Percentiles rank a stretch among this genome's conserved stretches.
Conservation (phyloP, 1,284 basidiomycete species). For the Rhodotorula sp. region DNA sequence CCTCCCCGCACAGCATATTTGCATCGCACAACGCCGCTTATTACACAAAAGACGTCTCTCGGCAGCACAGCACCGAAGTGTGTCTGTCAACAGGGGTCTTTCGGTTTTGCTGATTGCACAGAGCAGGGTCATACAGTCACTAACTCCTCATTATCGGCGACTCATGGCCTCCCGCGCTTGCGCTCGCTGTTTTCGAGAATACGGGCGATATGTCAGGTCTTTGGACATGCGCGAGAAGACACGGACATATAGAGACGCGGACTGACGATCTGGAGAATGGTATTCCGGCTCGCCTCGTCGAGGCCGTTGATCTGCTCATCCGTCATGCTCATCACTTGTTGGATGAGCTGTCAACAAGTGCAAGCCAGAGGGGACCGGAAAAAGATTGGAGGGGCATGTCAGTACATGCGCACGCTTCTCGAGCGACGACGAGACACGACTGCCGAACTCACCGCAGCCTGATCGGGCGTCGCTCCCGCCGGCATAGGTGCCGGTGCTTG, state of each 20-base stretch:
- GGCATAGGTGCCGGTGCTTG: neutral
- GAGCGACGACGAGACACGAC: neutral
- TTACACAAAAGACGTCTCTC: too few species aligned
- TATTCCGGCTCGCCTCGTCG: slow-evolving; percentile 74
- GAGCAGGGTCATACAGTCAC: neutral
- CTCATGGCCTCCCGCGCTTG: slow-evolving; percentile 33
- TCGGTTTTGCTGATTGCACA: too few species aligned
- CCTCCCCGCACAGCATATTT: too few species aligned
- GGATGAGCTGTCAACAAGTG: slow-evolving; percentile 35
- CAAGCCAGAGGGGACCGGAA: too few species aligned
- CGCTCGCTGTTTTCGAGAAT: slow-evolving; percentile 4
- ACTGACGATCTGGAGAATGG: slow-evolving; percentile 69
- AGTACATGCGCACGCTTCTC: neutral
- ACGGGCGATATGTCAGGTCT: neutral
- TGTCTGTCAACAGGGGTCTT: too few species aligned
- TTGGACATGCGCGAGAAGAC: neutral
- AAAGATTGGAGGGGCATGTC: neutral
- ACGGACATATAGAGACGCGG: neutral
- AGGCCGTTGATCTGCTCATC: slow-evolving; percentile 82
- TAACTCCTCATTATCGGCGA: neutral
- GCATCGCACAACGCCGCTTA: too few species aligned
- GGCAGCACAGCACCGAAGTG: too few species aligned
- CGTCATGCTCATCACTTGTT: slow-evolving; percentile 78
- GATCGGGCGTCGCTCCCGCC: slow-evolving; percentile 44
- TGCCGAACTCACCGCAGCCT: slow-evolving; percentile 35